These are phyloP conservation scores for Cornus controversa DNA, from an alignment of 148 eudicot genomes.

Conservation along the genomic window DNA sequence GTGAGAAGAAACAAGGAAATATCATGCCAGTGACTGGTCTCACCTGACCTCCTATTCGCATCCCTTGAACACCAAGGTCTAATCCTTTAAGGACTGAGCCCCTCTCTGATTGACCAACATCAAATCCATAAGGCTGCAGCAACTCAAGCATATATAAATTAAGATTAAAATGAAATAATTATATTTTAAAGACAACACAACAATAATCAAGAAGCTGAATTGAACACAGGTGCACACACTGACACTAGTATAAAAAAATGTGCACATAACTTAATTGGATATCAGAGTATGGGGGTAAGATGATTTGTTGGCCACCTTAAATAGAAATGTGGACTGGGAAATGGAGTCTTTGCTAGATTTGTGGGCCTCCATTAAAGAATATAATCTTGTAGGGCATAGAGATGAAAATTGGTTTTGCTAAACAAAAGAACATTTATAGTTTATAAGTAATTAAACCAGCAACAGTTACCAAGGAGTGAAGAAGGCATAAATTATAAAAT, in stretches of 20 bases:
- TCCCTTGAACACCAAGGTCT: constrained; percentile 91
- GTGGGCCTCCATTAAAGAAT: background rate
- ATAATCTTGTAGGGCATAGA: background rate
- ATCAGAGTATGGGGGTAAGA: background rate
- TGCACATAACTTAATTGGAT: background rate
- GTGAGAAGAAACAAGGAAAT: background rate
- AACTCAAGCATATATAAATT: background rate
- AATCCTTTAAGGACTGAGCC: constrained; percentile 84
- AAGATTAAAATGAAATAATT: background rate
- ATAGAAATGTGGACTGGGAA: background rate
- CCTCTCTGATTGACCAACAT: constrained; percentile 89
- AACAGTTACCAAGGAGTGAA: too few relatives aligned
- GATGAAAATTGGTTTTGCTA: background rate
- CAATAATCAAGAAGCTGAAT: background rate
- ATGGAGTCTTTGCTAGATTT: background rate
- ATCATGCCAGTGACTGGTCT: constrained; percentile 7
- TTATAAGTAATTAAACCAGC: background rate
- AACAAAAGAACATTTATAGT: background rate
- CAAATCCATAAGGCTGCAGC: constrained; percentile 93
- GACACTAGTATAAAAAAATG: background rate
- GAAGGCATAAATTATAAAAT: too few relatives aligned
- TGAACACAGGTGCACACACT: background rate
- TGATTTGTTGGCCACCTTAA: background rate
- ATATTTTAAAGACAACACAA: background rate
- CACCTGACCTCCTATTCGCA: constrained; percentile 98